phyloP scores from a whole-genome alignment of 768 basidiomycete species.

The Sistotremastrum niveocremeum region DNA sequence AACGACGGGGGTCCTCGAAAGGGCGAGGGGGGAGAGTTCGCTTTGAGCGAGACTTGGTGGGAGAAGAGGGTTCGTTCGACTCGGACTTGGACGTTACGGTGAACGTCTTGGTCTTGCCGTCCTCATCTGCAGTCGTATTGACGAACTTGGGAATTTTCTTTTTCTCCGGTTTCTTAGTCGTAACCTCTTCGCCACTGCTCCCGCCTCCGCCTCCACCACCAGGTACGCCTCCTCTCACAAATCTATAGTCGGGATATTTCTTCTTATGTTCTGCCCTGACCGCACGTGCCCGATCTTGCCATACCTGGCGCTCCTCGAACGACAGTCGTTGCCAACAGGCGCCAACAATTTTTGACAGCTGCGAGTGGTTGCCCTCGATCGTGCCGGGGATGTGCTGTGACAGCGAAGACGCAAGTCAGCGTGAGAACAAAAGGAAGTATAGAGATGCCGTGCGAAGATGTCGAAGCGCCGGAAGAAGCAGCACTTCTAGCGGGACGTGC shows the following conservation, averaged over 20 bases:
- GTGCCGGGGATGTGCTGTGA: slow-evolving; percentile 48
- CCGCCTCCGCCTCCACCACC: too few relatives aligned
- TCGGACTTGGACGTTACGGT: too few relatives aligned
- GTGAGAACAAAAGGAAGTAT: too few relatives aligned
- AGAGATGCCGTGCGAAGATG: too few relatives aligned
- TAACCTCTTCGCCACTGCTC: too few relatives aligned
- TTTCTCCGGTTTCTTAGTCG: slow-evolving; percentile 34
- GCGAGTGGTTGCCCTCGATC: slow-evolving; percentile 74
- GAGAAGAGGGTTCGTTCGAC: too few relatives aligned
- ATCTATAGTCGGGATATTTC: slow-evolving; percentile 61
- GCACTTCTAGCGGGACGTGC: too few relatives aligned
- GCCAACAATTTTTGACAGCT: slow-evolving; percentile 74
- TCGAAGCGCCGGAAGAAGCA: too few relatives aligned
- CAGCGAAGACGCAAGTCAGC: too few relatives aligned
- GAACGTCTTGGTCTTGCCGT: too few relatives aligned
- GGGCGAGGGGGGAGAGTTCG: neutral
- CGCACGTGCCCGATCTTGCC: slow-evolving; percentile 63
- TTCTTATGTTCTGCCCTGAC: slow-evolving; percentile 64
- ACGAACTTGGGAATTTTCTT: slow-evolving; percentile 38
- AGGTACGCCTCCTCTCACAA: slow-evolving; percentile 13
- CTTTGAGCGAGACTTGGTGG: neutral
- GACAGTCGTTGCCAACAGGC: slow-evolving; percentile 72
- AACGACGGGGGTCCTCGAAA: slow-evolving; percentile 38
- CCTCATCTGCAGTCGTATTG: too few relatives aligned
- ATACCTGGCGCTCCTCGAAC: slow-evolving; percentile 59